Evolutionary conservation across 1,284 basidiomycete species (phyloP).

Genomic region (Sporisorium sorghi): DNA sequence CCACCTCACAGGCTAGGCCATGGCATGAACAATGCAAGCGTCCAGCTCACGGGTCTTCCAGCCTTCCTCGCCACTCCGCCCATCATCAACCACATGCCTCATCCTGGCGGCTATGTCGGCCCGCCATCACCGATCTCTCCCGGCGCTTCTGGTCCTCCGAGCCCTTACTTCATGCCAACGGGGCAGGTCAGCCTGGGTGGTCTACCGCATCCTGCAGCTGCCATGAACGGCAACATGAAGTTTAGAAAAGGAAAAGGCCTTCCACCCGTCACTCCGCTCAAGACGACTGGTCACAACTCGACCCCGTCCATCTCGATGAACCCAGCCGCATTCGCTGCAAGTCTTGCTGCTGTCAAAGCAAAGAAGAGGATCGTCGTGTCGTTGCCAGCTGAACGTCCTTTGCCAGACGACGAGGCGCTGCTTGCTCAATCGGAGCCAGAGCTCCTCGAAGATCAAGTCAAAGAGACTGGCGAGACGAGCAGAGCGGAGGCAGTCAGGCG

Average conservation of each 20-base stretch:
- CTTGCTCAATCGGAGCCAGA: slow-evolving; percentile 19
- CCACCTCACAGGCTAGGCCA: slow-evolving; percentile 29
- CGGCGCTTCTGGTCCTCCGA: slow-evolving; percentile 13
- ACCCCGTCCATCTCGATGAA: slow-evolving; percentile 61
- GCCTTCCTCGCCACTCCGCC: slow-evolving; percentile 39
- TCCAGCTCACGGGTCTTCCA: slow-evolving; percentile 44
- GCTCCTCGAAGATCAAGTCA: not conserved
- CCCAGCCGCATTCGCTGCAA: slow-evolving; percentile 55
- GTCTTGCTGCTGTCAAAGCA: slow-evolving; percentile 37
- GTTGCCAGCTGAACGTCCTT: slow-evolving; percentile 36
- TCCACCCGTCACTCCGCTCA: slow-evolving; percentile 55
- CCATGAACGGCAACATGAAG: slow-evolving; percentile 20
- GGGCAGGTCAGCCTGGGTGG: slow-evolving; percentile 11
- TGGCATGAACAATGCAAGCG: slow-evolving; percentile 34
- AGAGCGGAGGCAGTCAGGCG: slow-evolving; percentile 8
- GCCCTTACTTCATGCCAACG: slow-evolving; percentile 24
- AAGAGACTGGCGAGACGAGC: not conserved
- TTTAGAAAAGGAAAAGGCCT: slow-evolving; percentile 30
- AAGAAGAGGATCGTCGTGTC: slow-evolving; percentile 48
- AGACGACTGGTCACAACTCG: slow-evolving; percentile 61
- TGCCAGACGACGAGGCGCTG: slow-evolving; percentile 30
- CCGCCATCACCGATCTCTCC: slow-evolving; percentile 42
- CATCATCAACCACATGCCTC: slow-evolving; percentile 22
- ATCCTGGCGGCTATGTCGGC: slow-evolving; percentile 14
- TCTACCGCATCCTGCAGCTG: slow-evolving; percentile 5